Base-by-base conservation (phyloP, 2,329 filamentous ascomycete genomes). In the Alternaria sp. region DNA sequence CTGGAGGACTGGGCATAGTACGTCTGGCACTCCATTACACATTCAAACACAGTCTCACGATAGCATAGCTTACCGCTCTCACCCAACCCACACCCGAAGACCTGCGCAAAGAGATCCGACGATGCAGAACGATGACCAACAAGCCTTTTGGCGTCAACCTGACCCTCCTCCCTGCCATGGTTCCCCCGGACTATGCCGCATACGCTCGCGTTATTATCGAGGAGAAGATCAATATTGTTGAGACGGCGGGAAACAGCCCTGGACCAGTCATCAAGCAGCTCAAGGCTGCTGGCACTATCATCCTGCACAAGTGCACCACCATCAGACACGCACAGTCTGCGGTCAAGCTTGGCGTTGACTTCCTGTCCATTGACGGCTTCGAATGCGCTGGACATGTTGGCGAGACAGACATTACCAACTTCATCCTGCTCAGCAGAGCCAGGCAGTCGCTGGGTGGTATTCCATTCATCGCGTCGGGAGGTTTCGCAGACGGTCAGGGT, bases 301-400 rank as follows among this genome's bases (percentile, higher is more conserved):
- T 99, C 70, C 83, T 99, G 57, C 95, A 99, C 87, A 99, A 99
- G 83, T 98, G 95, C 84, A 99, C 95, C 8, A 96, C 93, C 5
- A 96, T 99, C 81, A 85, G 93, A 56, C 95, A 99, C 78, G 95
- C 95, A 20, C 88, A 93, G 79, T 93, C 91, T 67, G 95, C 95
- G 49, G 86, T 96, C 60, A 97, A 96, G 81, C 88, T 98, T 39
- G 95, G 95, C 65, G 95, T 97, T 5, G 95, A 99, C 80, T 98
- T 99, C 81, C 82, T 99, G 59, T 94, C 90, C 68, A 98, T 99
- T 71, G 95, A 99, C 77, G 95, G 95, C 43, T 98, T 99, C 77
- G 95, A 99, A 81, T 99, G 95, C 81, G 95, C 93, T 43, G 95
- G 88, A 67, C 92, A 95, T 82, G 92, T 95, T 56, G 92, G 92